A percentile compares a stretch with the other conserved stretches of the same genome.
Evolutionary conservation across 108 stramenopile species (phyloP).

Genomic region (Pelagomonas calceolata): DNA sequence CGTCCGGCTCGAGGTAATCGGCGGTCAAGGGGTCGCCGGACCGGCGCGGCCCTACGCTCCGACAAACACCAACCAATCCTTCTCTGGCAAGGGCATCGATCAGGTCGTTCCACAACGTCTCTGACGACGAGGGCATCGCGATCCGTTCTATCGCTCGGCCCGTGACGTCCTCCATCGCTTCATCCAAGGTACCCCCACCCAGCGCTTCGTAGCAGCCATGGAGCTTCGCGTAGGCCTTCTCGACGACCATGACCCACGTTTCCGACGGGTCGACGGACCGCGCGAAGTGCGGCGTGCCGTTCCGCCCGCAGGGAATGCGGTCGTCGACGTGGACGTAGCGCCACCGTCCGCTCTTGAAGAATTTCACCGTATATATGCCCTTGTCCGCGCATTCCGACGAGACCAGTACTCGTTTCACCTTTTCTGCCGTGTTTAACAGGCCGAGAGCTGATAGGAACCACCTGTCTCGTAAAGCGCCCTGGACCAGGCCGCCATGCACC

Average conservation of each 20-base stretch:
- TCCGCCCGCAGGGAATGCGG: constrained; percentile 27
- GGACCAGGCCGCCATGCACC: not conserved
- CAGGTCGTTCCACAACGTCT: constrained; percentile 1
- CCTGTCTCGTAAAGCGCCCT: constrained; percentile 14
- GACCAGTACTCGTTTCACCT: constrained; percentile 19
- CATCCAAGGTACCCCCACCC: constrained; percentile 18
- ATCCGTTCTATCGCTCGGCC: not conserved
- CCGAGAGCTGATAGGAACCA: constrained; percentile 9
- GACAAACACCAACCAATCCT: not conserved
- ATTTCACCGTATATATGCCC: constrained; percentile 13
- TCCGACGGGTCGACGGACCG: constrained; percentile 24
- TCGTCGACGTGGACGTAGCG: constrained; percentile 43
- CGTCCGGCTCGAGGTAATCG: not conserved
- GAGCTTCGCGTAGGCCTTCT: constrained; percentile 49
- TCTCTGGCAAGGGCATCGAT: not conserved
- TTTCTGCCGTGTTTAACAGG: not conserved
- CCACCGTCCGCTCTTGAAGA: constrained; percentile 10
- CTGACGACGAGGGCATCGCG: not conserved
- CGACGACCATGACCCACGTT: constrained; percentile 30
- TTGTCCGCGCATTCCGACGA: constrained; percentile 14
- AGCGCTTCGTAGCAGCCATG: constrained; percentile 42
- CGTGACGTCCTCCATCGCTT: constrained; percentile 24
- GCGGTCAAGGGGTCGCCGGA: not conserved
- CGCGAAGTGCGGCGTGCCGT: constrained; percentile 25
- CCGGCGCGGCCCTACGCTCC: not conserved